These are phyloP conservation scores for Sodiomyces alkalinus DNA, from an alignment of 2,329 filamentous ascomycete species.

Conservation along the genomic window DNA sequence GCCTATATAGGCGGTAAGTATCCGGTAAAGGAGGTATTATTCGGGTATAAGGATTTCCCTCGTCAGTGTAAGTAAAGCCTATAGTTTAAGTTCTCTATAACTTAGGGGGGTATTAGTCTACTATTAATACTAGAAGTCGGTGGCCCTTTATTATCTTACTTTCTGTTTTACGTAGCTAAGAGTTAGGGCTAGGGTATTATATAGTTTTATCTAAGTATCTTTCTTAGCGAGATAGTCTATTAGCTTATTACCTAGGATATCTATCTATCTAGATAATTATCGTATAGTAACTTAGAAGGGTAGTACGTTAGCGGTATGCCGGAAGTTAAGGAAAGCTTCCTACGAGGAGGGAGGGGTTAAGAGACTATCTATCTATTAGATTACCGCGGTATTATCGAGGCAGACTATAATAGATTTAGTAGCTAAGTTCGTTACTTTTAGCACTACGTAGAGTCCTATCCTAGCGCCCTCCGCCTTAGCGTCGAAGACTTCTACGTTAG, in stretches of 20 bases:
- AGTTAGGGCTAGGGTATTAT: background rate
- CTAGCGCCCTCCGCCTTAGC: slow-evolving; percentile 5
- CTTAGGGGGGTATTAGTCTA: background rate
- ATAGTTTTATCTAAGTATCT: background rate
- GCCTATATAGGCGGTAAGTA: background rate
- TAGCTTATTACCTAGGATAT: slow-evolving; percentile 4
- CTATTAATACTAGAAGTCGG: background rate
- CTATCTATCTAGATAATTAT: slow-evolving; percentile 4
- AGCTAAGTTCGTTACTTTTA: slow-evolving; percentile 1
- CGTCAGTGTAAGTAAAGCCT: background rate
- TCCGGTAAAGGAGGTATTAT: background rate
- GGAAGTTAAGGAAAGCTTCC: slow-evolving; percentile 6
- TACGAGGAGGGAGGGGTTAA: slow-evolving; percentile 7
- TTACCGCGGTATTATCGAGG: slow-evolving; percentile 8
- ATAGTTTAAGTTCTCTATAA: background rate
- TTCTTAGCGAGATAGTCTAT: slow-evolving; percentile 5
- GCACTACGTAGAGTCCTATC: slow-evolving; percentile 4
- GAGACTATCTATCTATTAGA: slow-evolving; percentile 5
- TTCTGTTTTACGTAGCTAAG: background rate
- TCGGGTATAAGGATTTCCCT: background rate
- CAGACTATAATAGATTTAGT: slow-evolving; percentile 5
- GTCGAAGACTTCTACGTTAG: slow-evolving; percentile 8
- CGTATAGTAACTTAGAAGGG: background rate
- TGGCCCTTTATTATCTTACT: background rate
- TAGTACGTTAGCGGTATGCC: slow-evolving; percentile 1